Base-by-base conservation (phyloP, 1,139 yeast genomes). In the Debaryomyces subglobosus region DNA sequence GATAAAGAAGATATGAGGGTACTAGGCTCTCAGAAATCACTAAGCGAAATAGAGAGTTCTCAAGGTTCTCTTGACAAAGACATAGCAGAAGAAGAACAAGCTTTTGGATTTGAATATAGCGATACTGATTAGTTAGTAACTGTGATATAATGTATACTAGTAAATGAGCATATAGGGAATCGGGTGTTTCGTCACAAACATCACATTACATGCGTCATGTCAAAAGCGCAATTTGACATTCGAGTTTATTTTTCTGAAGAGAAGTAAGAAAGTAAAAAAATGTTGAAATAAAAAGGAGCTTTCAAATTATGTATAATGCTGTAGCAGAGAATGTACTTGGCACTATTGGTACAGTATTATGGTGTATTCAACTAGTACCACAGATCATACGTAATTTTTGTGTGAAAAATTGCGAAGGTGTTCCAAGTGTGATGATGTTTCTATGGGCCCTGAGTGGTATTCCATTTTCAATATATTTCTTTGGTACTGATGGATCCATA, bases 341-440 rank as follows among this genome's bases (percentile, higher is more conserved):
- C n/a, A 89, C 96, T 7, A 76, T 87, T 2, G 97, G 96, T 13
- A 91, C 97, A 0, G 82, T 91, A 4, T 77, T 89, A 52, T 92
- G 97, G 97, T 91, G 97, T 65, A 71, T 91, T 54, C 97, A 92
- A 67, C 72, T 91, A 55, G 76, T 89, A 2, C 97, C 98, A 2
- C 98, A 91, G 64, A 84, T 91, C 45, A 72, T 83, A 46, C 73
- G 83, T 61, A 91, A 92, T 63, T 89, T 78, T 68, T 73, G 74
- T 48, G 77, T 77, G n/a, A 90, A 91, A 59, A 81, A 89, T 61
- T 87, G 96, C 53, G 87, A 85, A 38, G 97, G 98, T 0, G 67
- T 91, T 12, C 96, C 96, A 0, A 90, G 94, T 1, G 18, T 78
- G 37, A 90, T 91, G 96, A 77, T 89, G 81, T 79, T 89, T 49